Evolutionary conservation across 2,329 filamentous ascomycete species (phyloP), one percentile per base, ranked within the genome.

Genomic region (Arthroderma uncinatum): DNA sequence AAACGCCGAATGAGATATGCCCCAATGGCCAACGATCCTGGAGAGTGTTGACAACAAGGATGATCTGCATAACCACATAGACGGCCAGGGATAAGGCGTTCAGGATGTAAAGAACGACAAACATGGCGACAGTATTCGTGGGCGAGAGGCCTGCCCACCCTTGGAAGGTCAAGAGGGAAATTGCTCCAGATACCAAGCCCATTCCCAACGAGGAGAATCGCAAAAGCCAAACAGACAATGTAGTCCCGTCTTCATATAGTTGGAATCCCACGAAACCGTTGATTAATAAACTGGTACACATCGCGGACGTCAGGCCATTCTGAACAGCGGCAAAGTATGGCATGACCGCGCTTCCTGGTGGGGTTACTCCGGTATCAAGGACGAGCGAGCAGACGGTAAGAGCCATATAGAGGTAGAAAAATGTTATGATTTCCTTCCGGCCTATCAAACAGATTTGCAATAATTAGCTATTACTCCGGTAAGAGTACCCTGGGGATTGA

Each of bases 191-290:
- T 66, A 98, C 83, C 62, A 86, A 76, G 74, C 96, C 97, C 75
- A 94, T 92, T 61, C 78, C 81, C 14, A 86, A 73, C 1, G 89
- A 95, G 68, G 82, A 84, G 30, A 88, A 74, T 55, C 92, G 85
- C 60, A 98, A 77, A 64, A 96, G 83, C 93, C 93, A 98, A 44
- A 98, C 85, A 0, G 91, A 96, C 40, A 97, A 77, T 1, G 86
- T 85, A 1, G 93, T 98, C 54, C 93, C 93, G 67, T 98, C 93
- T 73, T 98, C 93, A 71, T 98, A 98, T 10, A 98, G 79, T 73
- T 97, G 93, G 73, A 98, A 98, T 34, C 93, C 93, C 56, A 98
- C 92, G 68, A 98, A 98, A 44, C 93, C 93, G 71, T 97, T 97
- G 77, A 98, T 91, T 65, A 97, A 77, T 57, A 98, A 78, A 70